Evolutionary conservation across 495 filamentous ascomycete genomes (phyloP).

Genomic region (Penicillium longicatenatum): DNA sequence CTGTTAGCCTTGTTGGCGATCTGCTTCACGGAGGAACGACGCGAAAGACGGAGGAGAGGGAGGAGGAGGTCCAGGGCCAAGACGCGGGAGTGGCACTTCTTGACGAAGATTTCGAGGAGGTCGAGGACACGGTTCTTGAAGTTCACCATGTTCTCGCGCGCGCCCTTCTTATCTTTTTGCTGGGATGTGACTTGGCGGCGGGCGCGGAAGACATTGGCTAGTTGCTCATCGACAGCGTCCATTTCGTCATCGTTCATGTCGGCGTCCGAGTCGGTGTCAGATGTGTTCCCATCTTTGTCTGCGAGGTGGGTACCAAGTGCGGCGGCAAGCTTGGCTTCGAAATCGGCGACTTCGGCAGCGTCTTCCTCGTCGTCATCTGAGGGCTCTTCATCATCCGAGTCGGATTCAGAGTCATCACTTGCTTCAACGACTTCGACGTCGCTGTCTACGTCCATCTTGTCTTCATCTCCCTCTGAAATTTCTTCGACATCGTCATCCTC

Average conservation of each 20-base stretch:
- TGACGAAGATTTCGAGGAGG: conserved; percentile 81
- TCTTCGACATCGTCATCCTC: conserved; percentile 45
- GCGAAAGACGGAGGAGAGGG: conserved; percentile 60
- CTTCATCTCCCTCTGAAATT: conserved; percentile 35
- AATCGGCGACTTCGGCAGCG: conserved; percentile 57
- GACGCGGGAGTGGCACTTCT: conserved; percentile 67
- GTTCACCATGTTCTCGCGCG: conserved; percentile 85
- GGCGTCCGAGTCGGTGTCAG: conserved; percentile 66
- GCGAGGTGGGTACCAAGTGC: conserved; percentile 67
- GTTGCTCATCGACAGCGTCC: conserved; percentile 80
- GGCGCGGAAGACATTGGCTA: conserved; percentile 81
- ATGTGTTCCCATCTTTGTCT: conserved; percentile 58
- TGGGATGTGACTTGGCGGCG: conserved; percentile 60
- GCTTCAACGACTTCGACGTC: conserved; percentile 34
- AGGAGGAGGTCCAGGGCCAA: conserved; percentile 69
- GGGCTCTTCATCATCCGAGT: conserved; percentile 31
- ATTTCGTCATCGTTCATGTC: conserved; percentile 97
- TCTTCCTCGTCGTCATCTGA: conserved; percentile 43
- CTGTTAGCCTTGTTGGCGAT: conserved; percentile 71
- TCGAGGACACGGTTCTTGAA: conserved; percentile 95
- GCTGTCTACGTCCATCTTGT: conserved; percentile 35
- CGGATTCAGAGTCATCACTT: conserved; percentile 32
- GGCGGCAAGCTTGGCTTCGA: conserved; percentile 77
- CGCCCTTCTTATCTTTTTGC: conserved; percentile 80
- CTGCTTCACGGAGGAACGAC: conserved; percentile 67